Evolutionary conservation across 2,329 filamentous ascomycete genomes (phyloP), one percentile per base, ranked within the genome.

Genomic region (Diaporthe caulivora): DNA sequence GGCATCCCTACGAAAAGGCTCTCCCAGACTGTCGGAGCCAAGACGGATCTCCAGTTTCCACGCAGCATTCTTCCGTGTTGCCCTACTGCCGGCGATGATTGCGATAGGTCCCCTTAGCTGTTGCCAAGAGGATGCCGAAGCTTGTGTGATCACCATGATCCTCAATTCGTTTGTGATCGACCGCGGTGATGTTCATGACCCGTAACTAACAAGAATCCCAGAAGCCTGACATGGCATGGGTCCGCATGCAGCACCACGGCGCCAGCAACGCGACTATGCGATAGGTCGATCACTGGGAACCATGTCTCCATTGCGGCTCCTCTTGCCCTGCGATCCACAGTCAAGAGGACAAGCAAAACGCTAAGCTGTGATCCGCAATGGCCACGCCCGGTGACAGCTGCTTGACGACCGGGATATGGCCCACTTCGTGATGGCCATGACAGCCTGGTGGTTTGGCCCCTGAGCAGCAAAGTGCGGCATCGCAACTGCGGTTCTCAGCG

Each of bases 21-120:
- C 47, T 60, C 65, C 55, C 37, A 70, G 47, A 44, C 42, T 58
- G 55, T 73, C 67, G 72, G 72, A 64, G 72, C 57, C 72, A 73
- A 73, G 72, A 64, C 67, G 72, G 72, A 71, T 71, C 67, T 55
- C 13, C 67, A 47, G 53, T 40, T 47, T n/a, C 31, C 37, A 24
- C 37, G 21, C 67, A 17, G 47, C 65, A 44, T 21, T 51, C 11
- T 37, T 69, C 53, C 40, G n/a, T 57, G 55, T 55, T 60, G 26
- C 17, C 8, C 47, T 57, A n/a, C 18, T 53, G 26, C 40, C 18
- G 26, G 49, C 57, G 55, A 57, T 49, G 3, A 57, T 71, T 71
- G 67, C 49, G 67, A 73, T 65, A 73, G 72, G 72, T 31, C 42
- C 67, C 49, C 26, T 51, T 34, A 21, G 47, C 31, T 37, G 58